Percentiles rank a stretch among this genome's conserved stretches.
Evolutionary conservation across 176 grass and related monocot genomes (phyloP).

Genomic region (Paspalum vaginatum): DNA sequence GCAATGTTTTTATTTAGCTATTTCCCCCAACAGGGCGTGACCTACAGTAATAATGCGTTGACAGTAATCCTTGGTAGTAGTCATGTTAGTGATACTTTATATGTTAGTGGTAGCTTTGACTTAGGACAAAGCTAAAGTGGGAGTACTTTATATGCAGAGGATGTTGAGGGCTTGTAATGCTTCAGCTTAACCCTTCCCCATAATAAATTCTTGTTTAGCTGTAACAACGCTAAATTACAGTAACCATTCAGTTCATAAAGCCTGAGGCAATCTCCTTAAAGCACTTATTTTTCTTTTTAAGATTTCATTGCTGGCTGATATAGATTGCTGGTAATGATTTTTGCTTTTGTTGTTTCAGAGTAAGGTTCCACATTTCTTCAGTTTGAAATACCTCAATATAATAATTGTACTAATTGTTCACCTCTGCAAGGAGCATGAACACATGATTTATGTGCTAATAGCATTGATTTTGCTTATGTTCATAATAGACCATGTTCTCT

Average conservation of each 20-base stretch:
- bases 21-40: neutral
- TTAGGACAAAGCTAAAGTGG: neutral
- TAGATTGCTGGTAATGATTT: neutral
- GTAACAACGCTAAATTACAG: neutral
- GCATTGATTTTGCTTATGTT: conserved; percentile 6
- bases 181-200: neutral
- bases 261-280: neutral
- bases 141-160: neutral
- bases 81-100: neutral
- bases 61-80: neutral
- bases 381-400: neutral
- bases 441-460: conserved; percentile 22
- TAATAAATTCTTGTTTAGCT: neutral
- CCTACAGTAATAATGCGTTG: neutral
- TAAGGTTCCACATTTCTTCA: conserved; percentile 30
- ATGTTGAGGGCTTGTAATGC: neutral
- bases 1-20: neutral
- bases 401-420: conserved; percentile 13
- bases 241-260: neutral
- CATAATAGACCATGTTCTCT: conserved; percentile 27
- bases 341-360: neutral
- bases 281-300: neutral
- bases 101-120: too few species aligned
- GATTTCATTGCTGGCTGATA: neutral
- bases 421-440: neutral